Evolutionary conservation across 2,329 filamentous ascomycete genomes (phyloP), one percentile per base, ranked within the genome.

Genomic region (Rhinocladiella mackenziei): DNA sequence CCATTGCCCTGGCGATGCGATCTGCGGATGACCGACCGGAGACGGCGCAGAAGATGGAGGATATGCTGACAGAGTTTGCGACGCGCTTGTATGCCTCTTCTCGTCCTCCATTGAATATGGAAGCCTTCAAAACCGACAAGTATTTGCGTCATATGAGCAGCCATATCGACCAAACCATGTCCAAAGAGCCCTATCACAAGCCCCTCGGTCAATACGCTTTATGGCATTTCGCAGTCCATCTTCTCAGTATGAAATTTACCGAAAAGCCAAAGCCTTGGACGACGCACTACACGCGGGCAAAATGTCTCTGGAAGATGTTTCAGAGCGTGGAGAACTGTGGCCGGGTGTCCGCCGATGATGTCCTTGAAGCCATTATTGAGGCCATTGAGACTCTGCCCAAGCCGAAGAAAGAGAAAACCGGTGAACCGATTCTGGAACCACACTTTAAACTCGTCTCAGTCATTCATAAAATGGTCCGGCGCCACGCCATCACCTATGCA

Each of bases 381-480:
- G 76, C 83, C 2, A 78, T 86, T 43, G 72, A 80, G 42, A 71
- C 72, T 6, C 64, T 83, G 17, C 81, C 82, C 1, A 76, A n/a
- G n/a, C n/a, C n/a, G n/a, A n/a, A 77, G 48, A 74, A 72, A 55
- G 77, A 84, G 56, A 73, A 70, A 11, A 72, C 77, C 14, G 64
- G 68, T 26, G 88, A 95, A 49, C 88, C 86, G 0, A 82, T 94
- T 17, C 75, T 96, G 11, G 89, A 95, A 62, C 89, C 89, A 3
- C 89, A 95, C 61, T 95, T 94, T 72, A 95, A 94, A 67, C 82
- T 95, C 14, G 77, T 92, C 25, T 84, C 86, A 2, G 71, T 92
- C 15, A 68, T 89, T 5, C 81, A 94, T 67, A 95, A 96, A 63
- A 74, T 95, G 17, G 84, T 94, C 11, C 71, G 71, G 20, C 61